phyloP scores from a whole-genome alignment of 2,329 filamentous ascomycete species.

The Hypomyces rosellus region DNA sequence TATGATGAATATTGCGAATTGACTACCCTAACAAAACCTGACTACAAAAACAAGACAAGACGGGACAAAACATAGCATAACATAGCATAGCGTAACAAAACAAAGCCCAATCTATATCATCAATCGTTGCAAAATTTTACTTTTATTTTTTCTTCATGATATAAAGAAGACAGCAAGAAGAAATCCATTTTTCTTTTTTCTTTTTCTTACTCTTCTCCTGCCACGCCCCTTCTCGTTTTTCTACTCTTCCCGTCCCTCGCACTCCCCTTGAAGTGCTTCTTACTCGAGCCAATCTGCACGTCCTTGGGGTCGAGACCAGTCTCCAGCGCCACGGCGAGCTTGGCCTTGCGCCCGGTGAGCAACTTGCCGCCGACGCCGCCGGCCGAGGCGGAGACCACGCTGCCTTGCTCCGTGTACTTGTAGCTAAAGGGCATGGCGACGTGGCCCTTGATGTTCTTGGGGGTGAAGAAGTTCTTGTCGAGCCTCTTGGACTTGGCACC shows the following conservation, averaged over 20 bases:
- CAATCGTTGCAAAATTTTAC: background rate
- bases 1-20: background rate
- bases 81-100: too few relatives aligned
- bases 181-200: too few relatives aligned
- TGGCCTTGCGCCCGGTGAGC: conserved; percentile 76
- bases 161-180: background rate
- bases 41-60: background rate
- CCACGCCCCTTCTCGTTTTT: conserved; percentile 23
- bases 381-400: conserved; percentile 12
- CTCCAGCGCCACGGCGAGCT: conserved; percentile 74
- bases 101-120: background rate
- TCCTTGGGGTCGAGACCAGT: conserved; percentile 79
- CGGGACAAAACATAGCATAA: background rate
- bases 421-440: conserved; percentile 79
- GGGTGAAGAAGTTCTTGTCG: conserved; percentile 84
- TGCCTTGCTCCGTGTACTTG: conserved; percentile 79
- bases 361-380: conserved; percentile 45
- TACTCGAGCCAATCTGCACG: conserved; percentile 56
- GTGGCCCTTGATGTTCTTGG: conserved; percentile 57
- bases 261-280: conserved; percentile 93
- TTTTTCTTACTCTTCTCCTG: conserved; percentile 4
- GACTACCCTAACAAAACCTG: background rate
- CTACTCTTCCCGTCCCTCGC: conserved; percentile 54
- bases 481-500: conserved; percentile 71
- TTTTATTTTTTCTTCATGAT: background rate